Evolutionary conservation across 2,329 filamentous ascomycete genomes (phyloP), one percentile per base, ranked within the genome.

Genomic region (Monilinia fructicola): DNA sequence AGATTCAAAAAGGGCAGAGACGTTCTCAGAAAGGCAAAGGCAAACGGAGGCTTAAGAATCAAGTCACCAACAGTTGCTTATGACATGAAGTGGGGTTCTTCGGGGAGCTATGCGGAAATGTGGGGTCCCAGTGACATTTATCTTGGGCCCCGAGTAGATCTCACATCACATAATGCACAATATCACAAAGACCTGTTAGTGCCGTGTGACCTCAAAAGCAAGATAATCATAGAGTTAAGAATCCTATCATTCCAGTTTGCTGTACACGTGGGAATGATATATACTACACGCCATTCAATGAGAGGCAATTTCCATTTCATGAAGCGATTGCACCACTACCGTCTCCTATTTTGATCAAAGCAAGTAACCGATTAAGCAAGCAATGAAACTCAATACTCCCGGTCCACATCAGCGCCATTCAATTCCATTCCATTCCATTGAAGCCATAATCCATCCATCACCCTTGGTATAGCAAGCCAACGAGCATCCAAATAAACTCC

Each of bases 391-490:
- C n/a, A 44, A n/a, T 48, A 35, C 56, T 60, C 56, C 42, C 56
- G 18, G 23, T 48, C 21, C 44, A 38, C 42, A 38, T 28, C 28
- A 60, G 21, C 56, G 56, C 56, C 56, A 23, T 35, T 21, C 38
- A 4, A 23, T 46, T 31, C 28, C 56, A 23, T 18, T 60, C 12
- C 21, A 38, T 18, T 60, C 12, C 21, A 38, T 48, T 48, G 44
- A 48, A n/a, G 18, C 44, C 44, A 60, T 48, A 16, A 59, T 59
- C 14, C 28, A 26, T 50, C 7, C 28, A 38, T 23, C 42, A 18
- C 28, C 56, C 44, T 38, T 50, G 56, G n/a, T 60, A 60, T 38
- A 60, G 28, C 42, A 35, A 60, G 28, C 42, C 48, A 60, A 21
- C 44, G 35, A 48, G 7, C 28, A 50, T 44, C 38, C 54, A 40